Evolutionary conservation across 139 green algal genomes (phyloP), one percentile per base, ranked within the genome.

Genomic region (Coelastrella sp.): DNA sequence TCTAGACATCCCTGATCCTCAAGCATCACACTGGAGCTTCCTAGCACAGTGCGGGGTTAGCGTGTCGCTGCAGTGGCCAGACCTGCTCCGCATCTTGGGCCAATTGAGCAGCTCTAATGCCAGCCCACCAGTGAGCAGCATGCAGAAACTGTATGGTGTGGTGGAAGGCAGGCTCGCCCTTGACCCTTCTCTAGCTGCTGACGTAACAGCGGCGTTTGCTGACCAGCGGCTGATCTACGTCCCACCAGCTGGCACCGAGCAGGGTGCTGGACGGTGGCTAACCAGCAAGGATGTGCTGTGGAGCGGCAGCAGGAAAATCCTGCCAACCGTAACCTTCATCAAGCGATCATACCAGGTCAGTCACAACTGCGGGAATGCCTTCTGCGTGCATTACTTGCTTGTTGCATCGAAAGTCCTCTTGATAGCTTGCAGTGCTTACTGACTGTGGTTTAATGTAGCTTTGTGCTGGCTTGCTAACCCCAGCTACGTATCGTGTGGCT

Each of bases 231-330:
- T 14, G 81, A 23, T 87, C 32, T 47, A 47, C 32, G 32, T 47
- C 32, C 32, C 32, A 47, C n/a, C 61, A 76, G 23, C 76, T 78
- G 73, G 60, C 73, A 64, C 58, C 81, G 11, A 60, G 59, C 22
- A 87, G 81, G 61, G 54, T 14, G 78, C 5, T 54, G 22, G 5
- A 22, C 19, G n/a, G 7, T 87, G 81, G 81, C 11, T 87, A 5
- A 65, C 22, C n/a, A 59, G 81, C 22, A 87, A 58, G 3, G 81
- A 87, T 61, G 81, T 87, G 60, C 59, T 87, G 19, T 87, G 81
- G 81, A 78, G 58, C 47, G 80, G 81, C 23, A 87, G 32, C 64
- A 59, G 23, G 22, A 76, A 59, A 32, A 77, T 76, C 81, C 76
- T 78, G 47, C 7, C 80, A 5, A n/a, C 10, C 20, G 73, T 60